Evolutionary conservation across 106 monocot genomes (phyloP).

Genomic region (Dendrobium nobile): DNA sequence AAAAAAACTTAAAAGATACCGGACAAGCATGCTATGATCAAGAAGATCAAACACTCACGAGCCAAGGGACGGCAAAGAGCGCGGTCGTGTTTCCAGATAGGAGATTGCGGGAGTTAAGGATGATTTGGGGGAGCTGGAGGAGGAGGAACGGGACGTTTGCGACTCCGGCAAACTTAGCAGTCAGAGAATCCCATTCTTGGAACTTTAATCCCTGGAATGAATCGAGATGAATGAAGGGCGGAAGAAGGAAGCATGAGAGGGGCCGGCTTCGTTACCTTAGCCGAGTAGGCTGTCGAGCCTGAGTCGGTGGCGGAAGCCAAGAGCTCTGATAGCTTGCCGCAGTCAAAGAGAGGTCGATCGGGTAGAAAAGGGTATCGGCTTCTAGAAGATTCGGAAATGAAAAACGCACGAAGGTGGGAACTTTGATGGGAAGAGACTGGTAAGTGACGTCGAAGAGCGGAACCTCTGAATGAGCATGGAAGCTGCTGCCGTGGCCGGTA

Average conservation of each 20-base stretch:
- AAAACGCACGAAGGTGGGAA: neutral
- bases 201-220: slow-evolving; percentile 17
- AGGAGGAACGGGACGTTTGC: slow-evolving; percentile 83
- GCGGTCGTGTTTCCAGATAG: slow-evolving; percentile 64
- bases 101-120: slow-evolving; percentile 77
- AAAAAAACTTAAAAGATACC: neutral
- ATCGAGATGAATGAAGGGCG: neutral
- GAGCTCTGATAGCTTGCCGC: too few relatives aligned
- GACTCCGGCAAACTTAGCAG: slow-evolving; percentile 67
- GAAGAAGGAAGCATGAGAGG: neutral
- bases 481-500: neutral
- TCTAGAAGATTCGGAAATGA: neutral
- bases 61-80: slow-evolving; percentile 83
- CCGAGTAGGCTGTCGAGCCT: neutral
- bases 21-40: neutral
- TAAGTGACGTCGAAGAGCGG: neutral
- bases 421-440: neutral
- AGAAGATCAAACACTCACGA: slow-evolving; percentile 23
- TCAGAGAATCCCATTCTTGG: slow-evolving; percentile 71
- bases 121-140: slow-evolving; percentile 87
- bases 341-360: neutral
- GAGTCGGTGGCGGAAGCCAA: neutral
- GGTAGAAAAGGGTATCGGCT: too few relatives aligned
- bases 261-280: neutral
- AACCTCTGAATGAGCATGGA: neutral